Evolutionary conservation across 306 rosid species (phyloP).

Genomic region (Glycine soja): DNA sequence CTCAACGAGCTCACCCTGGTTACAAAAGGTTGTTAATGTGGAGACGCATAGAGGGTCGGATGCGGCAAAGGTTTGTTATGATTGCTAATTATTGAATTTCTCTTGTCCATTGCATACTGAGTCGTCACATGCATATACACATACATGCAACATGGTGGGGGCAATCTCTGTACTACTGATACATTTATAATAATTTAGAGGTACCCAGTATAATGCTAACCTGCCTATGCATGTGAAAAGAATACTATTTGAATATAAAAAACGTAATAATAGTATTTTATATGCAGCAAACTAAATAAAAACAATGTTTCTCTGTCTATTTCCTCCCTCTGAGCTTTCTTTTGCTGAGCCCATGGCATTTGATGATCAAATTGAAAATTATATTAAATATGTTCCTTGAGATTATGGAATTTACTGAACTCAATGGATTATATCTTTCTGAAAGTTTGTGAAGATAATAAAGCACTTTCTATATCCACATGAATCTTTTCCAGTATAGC

Average conservation of each 20-base stretch:
- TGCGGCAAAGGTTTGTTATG: slow-evolving; percentile 71
- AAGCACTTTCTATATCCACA: neutral
- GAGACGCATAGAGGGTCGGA: slow-evolving; percentile 58
- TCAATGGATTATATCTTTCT: slow-evolving; percentile 21
- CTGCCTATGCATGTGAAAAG: slow-evolving; percentile 2
- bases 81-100: slow-evolving; percentile 43
- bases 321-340: slow-evolving; percentile 17
- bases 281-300: slow-evolving; percentile 30
- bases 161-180: slow-evolving; percentile 28
- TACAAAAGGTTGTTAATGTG: slow-evolving; percentile 53
- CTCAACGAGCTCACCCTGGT: slow-evolving; percentile 68
- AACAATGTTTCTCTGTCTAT: slow-evolving; percentile 6
- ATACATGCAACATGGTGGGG: slow-evolving; percentile 37
- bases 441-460: slow-evolving; percentile 9
- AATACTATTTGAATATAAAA: neutral
- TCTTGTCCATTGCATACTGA: slow-evolving; percentile 32
- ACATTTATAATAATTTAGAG: neutral
- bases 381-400: neutral
- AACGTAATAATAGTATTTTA: neutral
- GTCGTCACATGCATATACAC: slow-evolving; percentile 31
- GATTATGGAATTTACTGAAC: slow-evolving; percentile 23
- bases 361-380: slow-evolving; percentile 17
- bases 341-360: neutral
- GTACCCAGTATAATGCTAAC: neutral
- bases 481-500: neutral